Percentiles rank a stretch among this genome's conserved stretches.
phyloP scores from a whole-genome alignment of 2,329 filamentous ascomycete species.

The Madurella fahalii region DNA sequence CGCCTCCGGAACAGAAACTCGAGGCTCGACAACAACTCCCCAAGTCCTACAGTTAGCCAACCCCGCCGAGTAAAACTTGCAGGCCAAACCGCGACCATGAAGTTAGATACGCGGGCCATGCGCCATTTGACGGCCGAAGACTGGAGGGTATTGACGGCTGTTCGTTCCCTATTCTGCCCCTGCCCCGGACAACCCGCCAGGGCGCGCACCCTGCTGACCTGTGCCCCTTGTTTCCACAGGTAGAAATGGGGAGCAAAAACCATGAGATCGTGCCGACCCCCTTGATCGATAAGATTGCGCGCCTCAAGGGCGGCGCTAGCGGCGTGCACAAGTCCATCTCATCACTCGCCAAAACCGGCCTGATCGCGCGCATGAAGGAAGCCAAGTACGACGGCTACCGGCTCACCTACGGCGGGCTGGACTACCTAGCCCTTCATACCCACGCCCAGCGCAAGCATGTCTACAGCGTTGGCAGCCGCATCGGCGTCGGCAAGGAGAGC shows the following conservation, averaged over 20 bases:
- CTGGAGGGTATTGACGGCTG: conserved; percentile 90
- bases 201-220: conserved; percentile 20
- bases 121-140: conserved; percentile 90
- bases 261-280: conserved; percentile 94
- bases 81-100: conserved; percentile 56
- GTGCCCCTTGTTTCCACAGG: conserved; percentile 49
- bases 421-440: conserved; percentile 93
- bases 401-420: conserved; percentile 90
- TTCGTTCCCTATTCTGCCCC: conserved; percentile 43
- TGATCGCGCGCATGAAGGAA: conserved; percentile 92
- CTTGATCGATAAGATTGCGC: conserved; percentile 78
- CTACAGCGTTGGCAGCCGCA: conserved; percentile 89
- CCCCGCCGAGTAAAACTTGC: not conserved
- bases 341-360: conserved; percentile 80
- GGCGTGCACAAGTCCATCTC: conserved; percentile 87
- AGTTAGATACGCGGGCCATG: conserved; percentile 88
- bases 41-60: not conserved
- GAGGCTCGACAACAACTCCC: not conserved
- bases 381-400: conserved; percentile 97
- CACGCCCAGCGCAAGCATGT: conserved; percentile 75
- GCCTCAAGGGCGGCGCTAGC: conserved; percentile 70
- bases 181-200: conserved; percentile 19
- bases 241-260: conserved; percentile 91
- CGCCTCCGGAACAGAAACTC: not conserved
- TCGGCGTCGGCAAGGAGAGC: conserved; percentile 95